Base-by-base conservation (phyloP, 1,284 basidiomycete genomes). In the Baeospora myosura region DNA sequence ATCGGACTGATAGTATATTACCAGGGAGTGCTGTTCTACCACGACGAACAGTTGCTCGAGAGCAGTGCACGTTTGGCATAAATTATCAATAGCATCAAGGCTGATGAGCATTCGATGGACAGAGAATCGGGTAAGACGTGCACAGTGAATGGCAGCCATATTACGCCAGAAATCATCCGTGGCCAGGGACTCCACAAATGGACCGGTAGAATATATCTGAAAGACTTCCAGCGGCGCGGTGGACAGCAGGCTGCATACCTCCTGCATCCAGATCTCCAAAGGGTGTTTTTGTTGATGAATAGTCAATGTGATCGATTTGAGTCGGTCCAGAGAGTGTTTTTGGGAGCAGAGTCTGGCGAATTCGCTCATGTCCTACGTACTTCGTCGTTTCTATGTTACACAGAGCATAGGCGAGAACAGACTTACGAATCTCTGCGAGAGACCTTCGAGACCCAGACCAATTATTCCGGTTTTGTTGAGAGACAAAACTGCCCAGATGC, bases 21-120 rank as follows among this genome's bases (percentile, higher is more conserved):
- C 81, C 51, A 81, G 43, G 21, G 68, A 63, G 11, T 50, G 52
- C 11, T 65, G 67, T 31, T 73, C 65, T 12, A 75, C 56, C 0
- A 76, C 73, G 6, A 85, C 57, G 52, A 82, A 85, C 4, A 86
- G 55, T 48, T 82, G 68, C 48, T 81, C 71, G 4, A 88, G 65
- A 5, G 53, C 56, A 0, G 57, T 45, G 47, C 81, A 84, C 14
- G 62, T 56, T 5, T 50, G 47, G 50, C 81, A 85, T 12, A 87
- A 70, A 16, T 69, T 61, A n/a, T 61, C 57, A 24, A 88, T 63
- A 0, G 69, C 64, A 12, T 56, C 56, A 16, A 76, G 52, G 49
- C 64, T 64, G 41, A 84, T 67, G 3, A 66, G 61, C 66, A 82
- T 74, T 18, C 81, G 67, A 50, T 85, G 74, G 2, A 85, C 67